Evolutionary conservation across 768 basidiomycete species (phyloP), one percentile per base, ranked within the genome.

Genomic region (Leccinum truebloodii): DNA sequence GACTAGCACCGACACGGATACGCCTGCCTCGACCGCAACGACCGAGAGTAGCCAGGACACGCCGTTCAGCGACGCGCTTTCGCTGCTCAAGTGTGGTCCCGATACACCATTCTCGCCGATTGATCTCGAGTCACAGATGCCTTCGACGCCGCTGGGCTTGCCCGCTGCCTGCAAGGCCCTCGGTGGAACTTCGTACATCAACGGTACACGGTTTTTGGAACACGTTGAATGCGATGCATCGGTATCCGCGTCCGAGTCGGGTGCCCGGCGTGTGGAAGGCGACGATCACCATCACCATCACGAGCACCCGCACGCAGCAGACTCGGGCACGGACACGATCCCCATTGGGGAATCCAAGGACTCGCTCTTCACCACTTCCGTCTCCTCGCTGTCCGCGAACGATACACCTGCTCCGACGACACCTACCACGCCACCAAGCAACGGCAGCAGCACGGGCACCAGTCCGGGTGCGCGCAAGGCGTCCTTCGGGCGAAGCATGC

Each of bases 351-450:
- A 75, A 51, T 75, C 69, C 41, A 71, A 63, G 30, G 71, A 72
- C 39, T 71, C 71, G 10, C 67, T 73, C 14, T 74, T 74, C 52
- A 63, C 69, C 39, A 58, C 71, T 4, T 72, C 71, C 13, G 44
- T 57, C 2, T 69, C 69, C 12, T 71, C 69, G 5, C n/a, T 69
- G 24, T 63, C 69, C 1, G 58, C 62, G 20, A 66, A 54, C 44
- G 69, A 66, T 5, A 69, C 65, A 3, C 52, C 67, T 8, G 64
- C 63, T 1, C 73, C 73, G 0, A 59, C 62, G 9, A 74, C 71
- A 24, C 73, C 73, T n/a, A 61, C 69, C 3, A 73, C 69, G 0
- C 69, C 71, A 4, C n/a, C 16, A 57, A 20, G 39, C 34, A 52
- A 52, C 16, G 48, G 63, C 26, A 46, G 61, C 34, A 22, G 54